These are phyloP conservation scores for Fusarium albosuccineum DNA, from an alignment of 2,329 filamentous ascomycete genomes.

Conservation along the genomic window DNA sequence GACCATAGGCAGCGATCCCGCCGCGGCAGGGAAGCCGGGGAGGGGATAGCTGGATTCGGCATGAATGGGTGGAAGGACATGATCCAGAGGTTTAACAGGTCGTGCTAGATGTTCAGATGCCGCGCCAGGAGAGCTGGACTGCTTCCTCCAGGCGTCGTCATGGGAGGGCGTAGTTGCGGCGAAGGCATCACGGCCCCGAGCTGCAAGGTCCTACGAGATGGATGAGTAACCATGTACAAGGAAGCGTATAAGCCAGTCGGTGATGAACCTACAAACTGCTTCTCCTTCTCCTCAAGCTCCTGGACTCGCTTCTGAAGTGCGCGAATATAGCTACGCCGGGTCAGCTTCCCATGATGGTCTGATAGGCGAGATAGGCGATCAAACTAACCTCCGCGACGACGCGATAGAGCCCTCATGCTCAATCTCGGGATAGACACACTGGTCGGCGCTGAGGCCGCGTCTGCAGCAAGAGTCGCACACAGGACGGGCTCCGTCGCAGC, in stretches of 20 bases:
- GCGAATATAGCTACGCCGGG: conserved; percentile 41
- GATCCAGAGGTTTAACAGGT: conserved; percentile 31
- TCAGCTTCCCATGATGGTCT: background rate
- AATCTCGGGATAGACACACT: conserved; percentile 47
- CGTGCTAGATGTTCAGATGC: conserved; percentile 34
- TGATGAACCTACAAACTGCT: conserved; percentile 39
- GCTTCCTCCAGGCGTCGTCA: conserved; percentile 42
- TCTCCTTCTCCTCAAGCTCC: conserved; percentile 45
- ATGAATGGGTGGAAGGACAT: conserved; percentile 40
- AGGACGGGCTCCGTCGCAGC: conserved; percentile 46
- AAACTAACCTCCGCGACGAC: conserved; percentile 44
- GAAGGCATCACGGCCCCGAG: conserved; percentile 30
- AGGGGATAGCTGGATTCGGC: conserved; percentile 33
- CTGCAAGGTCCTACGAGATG: conserved; percentile 29
- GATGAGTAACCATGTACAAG: conserved; percentile 11
- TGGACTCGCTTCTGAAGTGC: conserved; percentile 46
- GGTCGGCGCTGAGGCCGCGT: conserved; percentile 40
- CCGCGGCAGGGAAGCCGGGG: conserved; percentile 24
- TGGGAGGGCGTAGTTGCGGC: conserved; percentile 34
- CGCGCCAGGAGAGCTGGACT: conserved; percentile 34
- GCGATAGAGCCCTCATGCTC: conserved; percentile 48
- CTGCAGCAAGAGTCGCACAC: conserved; percentile 46
- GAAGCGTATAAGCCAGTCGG: conserved; percentile 6
- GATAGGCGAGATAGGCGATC: background rate
- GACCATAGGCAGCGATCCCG: conserved; percentile 30